Percentiles rank a stretch among this genome's conserved stretches.
These are phyloP conservation scores for Eimeria mitis DNA, from an alignment of 169 alveolate species.

Conservation along the genomic window DNA sequence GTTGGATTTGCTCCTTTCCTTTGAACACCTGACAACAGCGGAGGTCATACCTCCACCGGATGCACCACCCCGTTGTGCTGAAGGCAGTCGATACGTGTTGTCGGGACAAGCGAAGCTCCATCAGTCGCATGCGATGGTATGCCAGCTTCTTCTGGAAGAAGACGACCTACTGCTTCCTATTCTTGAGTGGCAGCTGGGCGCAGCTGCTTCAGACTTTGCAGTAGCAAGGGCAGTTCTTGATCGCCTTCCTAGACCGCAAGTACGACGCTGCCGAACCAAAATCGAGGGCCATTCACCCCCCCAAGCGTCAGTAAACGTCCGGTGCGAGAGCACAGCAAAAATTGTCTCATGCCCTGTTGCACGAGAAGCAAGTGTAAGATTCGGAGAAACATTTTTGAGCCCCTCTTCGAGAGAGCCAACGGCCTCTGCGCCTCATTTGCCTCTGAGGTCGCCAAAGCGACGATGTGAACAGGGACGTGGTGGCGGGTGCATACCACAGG, in stretches of 20 bases:
- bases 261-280: slow-evolving; percentile 6
- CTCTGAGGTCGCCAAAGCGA: slow-evolving; percentile 3
- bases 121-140: slow-evolving; percentile 69
- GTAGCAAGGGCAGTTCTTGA: slow-evolving; percentile 71
- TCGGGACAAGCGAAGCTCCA: slow-evolving; percentile 71
- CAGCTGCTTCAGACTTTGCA: slow-evolving; percentile 68
- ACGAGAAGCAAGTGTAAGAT: slow-evolving; percentile 26
- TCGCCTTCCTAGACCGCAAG: slow-evolving; percentile 46
- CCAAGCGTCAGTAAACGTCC: slow-evolving; percentile 18
- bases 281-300: slow-evolving; percentile 49
- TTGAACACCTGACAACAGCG: slow-evolving; percentile 59
- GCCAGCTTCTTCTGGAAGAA: slow-evolving; percentile 56
- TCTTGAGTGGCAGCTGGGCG: slow-evolving; percentile 71
- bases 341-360: slow-evolving; percentile 29
- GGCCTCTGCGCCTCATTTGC: not conserved
- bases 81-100: slow-evolving; percentile 66
- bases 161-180: slow-evolving; percentile 66
- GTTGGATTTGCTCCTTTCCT: slow-evolving; percentile 42
- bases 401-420: slow-evolving; percentile 50
- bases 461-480: not conserved
- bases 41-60: slow-evolving; percentile 67
- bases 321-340: slow-evolving; percentile 61
- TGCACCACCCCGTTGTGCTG: slow-evolving; percentile 71
- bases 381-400: not conserved
- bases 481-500: slow-evolving; percentile 2